Percentiles rank a stretch among this genome's conserved stretches.
These are phyloP conservation scores for Linnemannia zychae DNA, from an alignment of 192 early-diverging fungal genomes.

Conservation along the genomic window DNA sequence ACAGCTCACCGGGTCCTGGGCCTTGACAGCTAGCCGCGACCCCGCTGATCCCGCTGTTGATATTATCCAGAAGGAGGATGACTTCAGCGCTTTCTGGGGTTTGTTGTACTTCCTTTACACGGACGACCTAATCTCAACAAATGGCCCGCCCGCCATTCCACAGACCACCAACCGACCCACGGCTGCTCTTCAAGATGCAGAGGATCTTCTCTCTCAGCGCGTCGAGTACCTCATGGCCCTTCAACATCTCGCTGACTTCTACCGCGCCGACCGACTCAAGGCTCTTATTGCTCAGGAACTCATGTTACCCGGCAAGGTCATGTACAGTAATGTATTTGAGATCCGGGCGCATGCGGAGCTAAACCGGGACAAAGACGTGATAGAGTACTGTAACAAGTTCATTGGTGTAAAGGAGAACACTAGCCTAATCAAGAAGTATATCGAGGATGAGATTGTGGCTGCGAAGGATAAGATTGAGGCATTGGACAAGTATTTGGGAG, in stretches of 20 bases:
- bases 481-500: background rate
- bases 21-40: background rate
- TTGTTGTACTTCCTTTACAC: constrained; percentile 25
- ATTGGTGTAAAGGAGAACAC: background rate
- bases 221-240: constrained; percentile 25
- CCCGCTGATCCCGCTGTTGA: background rate
- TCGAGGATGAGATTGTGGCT: background rate
- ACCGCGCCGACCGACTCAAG: constrained; percentile 13
- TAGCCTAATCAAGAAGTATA: background rate
- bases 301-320: background rate
- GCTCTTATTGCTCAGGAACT: constrained; percentile 15
- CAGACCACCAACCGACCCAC: too few species aligned
- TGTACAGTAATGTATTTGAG: constrained; percentile 30
- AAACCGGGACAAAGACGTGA: background rate
- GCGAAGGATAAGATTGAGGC: background rate
- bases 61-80: too few species aligned
- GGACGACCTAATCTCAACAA: background rate
- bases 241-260: background rate
- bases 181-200: too few species aligned
- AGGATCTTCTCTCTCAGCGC: background rate
- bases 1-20: constrained; percentile 17
- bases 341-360: constrained; percentile 8
- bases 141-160: constrained; percentile 1
- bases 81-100: constrained; percentile 14
- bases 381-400: constrained; percentile 21